These are phyloP conservation scores for Monosporascus sp. DNA, from an alignment of 2,329 filamentous ascomycete genomes.

Conservation along the genomic window DNA sequence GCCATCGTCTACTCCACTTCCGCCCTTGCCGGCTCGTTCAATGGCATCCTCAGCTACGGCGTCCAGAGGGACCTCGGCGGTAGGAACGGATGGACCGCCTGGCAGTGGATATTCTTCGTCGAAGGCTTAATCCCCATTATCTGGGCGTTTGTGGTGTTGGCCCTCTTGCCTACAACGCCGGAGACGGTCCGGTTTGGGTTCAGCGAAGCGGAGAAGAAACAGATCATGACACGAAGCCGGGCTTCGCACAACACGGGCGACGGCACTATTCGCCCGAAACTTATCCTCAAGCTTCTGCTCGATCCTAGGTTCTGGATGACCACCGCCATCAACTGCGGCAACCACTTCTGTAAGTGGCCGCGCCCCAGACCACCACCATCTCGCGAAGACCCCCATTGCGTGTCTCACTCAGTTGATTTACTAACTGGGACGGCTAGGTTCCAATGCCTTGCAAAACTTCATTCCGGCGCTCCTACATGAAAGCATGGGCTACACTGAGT, in stretches of 20 bases:
- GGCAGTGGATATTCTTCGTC: slow-evolving; percentile 20
- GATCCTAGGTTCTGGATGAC: slow-evolving; percentile 22
- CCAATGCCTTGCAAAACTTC: background rate
- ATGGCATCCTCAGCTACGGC: slow-evolving; percentile 19
- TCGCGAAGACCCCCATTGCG: slow-evolving; percentile 12
- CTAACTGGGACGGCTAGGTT: background rate
- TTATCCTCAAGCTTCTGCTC: slow-evolving; percentile 14
- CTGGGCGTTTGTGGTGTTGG: slow-evolving; percentile 15
- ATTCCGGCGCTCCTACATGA: background rate
- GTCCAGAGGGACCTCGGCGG: slow-evolving; percentile 15
- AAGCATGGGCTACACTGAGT: slow-evolving; percentile 12
- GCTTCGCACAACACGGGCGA: slow-evolving; percentile 17
- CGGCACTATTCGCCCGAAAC: slow-evolving; percentile 4
- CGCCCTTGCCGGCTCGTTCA: slow-evolving; percentile 19
- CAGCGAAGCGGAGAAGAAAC: slow-evolving; percentile 13
- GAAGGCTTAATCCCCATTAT: slow-evolving; percentile 17
- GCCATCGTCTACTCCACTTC: slow-evolving; percentile 16
- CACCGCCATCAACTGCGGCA: slow-evolving; percentile 14
- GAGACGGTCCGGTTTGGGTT: slow-evolving; percentile 11
- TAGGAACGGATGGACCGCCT: slow-evolving; percentile 16
- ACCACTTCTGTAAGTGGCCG: slow-evolving; percentile 16
- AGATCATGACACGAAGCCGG: slow-evolving; percentile 12
- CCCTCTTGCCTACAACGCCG: slow-evolving; percentile 15
- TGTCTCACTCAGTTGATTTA: background rate
- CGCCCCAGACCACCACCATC: slow-evolving; percentile 15